phyloP scores from a whole-genome alignment of 2,329 filamentous ascomycete genomes.

The Pyricularia grisea region DNA sequence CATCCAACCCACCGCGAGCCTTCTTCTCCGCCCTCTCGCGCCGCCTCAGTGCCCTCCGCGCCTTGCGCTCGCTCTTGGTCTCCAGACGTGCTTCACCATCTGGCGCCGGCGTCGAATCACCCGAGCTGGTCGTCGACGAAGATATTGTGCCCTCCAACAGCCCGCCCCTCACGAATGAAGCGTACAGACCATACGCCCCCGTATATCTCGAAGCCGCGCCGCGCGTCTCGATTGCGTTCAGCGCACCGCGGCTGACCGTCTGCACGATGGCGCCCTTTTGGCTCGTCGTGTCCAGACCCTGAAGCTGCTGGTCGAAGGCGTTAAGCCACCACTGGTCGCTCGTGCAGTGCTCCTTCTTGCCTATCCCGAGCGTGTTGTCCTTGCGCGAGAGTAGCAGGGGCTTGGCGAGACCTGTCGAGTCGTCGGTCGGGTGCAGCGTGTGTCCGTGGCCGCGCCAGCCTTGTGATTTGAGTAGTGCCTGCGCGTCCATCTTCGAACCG shows the following conservation, averaged over 20 bases:
- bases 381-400: slow-evolving; percentile 80
- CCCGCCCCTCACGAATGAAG: slow-evolving; percentile 77
- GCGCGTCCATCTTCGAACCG: slow-evolving; percentile 61
- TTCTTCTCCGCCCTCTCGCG: slow-evolving; percentile 17
- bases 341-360: slow-evolving; percentile 59
- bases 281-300: slow-evolving; percentile 58
- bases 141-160: slow-evolving; percentile 61
- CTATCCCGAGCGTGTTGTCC: slow-evolving; percentile 70
- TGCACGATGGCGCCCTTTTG: slow-evolving; percentile 46
- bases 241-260: slow-evolving; percentile 40
- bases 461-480: slow-evolving; percentile 72
- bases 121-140: slow-evolving; percentile 8
- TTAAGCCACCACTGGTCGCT: slow-evolving; percentile 95
- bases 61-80: slow-evolving; percentile 21
- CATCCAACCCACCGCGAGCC: slow-evolving; percentile 22
- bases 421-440: slow-evolving; percentile 68
- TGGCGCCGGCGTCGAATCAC: slow-evolving; percentile 16
- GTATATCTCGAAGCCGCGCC: slow-evolving; percentile 44
- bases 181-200: slow-evolving; percentile 59
- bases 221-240: slow-evolving; percentile 43
- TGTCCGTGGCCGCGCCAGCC: slow-evolving; percentile 88
- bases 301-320: slow-evolving; percentile 84
- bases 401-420: slow-evolving; percentile 67
- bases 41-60: slow-evolving; percentile 24
- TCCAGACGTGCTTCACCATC: slow-evolving; percentile 10